A percentile compares a stretch with the other conserved stretches of the same genome.
These are phyloP conservation scores for Thalassiosira mediterranea DNA, from an alignment of 352 stramenopile species.

Conservation along the genomic window DNA sequence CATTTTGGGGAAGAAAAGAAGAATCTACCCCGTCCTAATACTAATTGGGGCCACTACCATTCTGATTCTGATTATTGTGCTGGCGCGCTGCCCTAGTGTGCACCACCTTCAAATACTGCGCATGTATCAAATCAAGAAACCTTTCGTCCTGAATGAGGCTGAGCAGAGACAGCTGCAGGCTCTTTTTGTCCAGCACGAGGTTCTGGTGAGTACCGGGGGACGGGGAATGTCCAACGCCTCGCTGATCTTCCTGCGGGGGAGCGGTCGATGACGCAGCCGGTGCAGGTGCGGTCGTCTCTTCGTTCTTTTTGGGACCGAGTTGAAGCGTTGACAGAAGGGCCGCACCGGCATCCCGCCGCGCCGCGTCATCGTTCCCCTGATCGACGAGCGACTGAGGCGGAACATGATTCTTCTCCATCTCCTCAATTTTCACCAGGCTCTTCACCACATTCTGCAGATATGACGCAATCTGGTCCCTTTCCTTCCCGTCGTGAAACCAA, in stretches of 20 bases:
- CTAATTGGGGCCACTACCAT: too few species aligned
- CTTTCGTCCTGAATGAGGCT: conserved; percentile 82
- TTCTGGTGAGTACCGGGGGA: conserved; percentile 32
- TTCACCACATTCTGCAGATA: conserved; percentile 59
- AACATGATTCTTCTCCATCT: conserved; percentile 30
- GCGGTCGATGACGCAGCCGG: background rate
- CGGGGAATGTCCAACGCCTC: conserved; percentile 13
- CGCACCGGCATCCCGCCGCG: conserved; percentile 18
- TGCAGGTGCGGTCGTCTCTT: background rate
- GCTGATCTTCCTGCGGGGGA: conserved; percentile 11
- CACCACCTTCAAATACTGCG: conserved; percentile 82
- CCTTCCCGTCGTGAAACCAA: conserved; percentile 74
- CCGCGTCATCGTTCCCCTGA: background rate
- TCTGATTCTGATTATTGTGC: conserved; percentile 10
- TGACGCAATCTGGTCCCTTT: conserved; percentile 57
- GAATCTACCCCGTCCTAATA: too few species aligned
- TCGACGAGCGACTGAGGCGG: background rate
- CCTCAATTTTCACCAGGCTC: conserved; percentile 44
- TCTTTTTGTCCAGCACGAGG: conserved; percentile 78
- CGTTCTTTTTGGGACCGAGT: conserved; percentile 28
- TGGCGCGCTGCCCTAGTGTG: conserved; percentile 48
- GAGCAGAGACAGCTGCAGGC: conserved; percentile 75
- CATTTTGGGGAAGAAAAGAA: too few species aligned
- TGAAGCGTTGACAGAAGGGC: conserved; percentile 60
- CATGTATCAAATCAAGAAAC: conserved; percentile 84